Evolutionary conservation across 352 stramenopile species (phyloP).

Genomic region (Phytophthora pisi): DNA sequence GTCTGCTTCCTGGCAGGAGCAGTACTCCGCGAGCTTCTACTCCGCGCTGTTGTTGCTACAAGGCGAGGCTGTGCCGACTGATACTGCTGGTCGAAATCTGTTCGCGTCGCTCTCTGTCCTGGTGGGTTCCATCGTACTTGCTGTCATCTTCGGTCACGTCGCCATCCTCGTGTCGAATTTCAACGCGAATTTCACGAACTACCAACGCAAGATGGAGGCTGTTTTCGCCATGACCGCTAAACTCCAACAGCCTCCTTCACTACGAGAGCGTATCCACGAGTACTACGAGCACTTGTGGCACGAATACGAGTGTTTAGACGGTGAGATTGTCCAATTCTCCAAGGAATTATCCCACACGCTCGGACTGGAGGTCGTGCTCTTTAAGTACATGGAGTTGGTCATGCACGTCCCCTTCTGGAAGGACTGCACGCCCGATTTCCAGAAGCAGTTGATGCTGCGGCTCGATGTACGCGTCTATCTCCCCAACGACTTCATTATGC

Average conservation of each 20-base stretch:
- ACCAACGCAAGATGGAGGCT: constrained; percentile 70
- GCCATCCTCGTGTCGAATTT: constrained; percentile 69
- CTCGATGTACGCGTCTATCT: constrained; percentile 71
- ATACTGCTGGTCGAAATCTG: constrained; percentile 36
- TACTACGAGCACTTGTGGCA: constrained; percentile 75
- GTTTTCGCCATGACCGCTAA: constrained; percentile 65
- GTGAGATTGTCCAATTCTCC: constrained; percentile 55
- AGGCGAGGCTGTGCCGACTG: constrained; percentile 48
- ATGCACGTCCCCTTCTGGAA: constrained; percentile 66
- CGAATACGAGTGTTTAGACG: constrained; percentile 71
- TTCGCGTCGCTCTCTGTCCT: constrained; percentile 54
- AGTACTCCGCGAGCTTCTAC: constrained; percentile 56
- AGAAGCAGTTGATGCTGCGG: constrained; percentile 67
- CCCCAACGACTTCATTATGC: constrained; percentile 77
- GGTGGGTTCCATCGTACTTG: constrained; percentile 56
- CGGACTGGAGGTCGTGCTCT: constrained; percentile 63
- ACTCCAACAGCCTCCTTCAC: constrained; percentile 42
- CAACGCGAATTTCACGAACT: constrained; percentile 54
- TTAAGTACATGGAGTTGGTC: constrained; percentile 67
- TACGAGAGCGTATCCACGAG: constrained; percentile 66
- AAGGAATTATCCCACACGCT: constrained; percentile 59
- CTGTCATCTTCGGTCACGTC: constrained; percentile 69
- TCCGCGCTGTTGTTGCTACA: constrained; percentile 54
- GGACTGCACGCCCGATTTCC: constrained; percentile 62
- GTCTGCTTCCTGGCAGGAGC: neutral